phyloP scores from a whole-genome alignment of 2,329 filamentous ascomycete species.

The Nigrospora osmanthi region DNA sequence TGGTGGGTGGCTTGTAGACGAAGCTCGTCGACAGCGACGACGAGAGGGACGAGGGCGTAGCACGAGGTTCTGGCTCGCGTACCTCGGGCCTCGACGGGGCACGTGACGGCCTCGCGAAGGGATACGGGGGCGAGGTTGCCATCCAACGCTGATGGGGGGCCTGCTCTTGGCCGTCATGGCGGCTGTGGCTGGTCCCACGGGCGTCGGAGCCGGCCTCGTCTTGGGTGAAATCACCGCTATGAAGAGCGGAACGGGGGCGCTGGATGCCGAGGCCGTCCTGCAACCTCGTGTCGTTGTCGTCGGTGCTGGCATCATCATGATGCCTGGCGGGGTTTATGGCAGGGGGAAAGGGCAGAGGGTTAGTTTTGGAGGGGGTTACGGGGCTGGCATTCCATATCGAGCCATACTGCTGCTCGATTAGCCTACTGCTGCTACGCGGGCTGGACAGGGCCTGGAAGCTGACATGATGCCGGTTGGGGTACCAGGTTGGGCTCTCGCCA shows the following conservation, averaged over 20 bases:
- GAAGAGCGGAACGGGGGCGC: constrained; percentile 70
- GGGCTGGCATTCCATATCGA: constrained; percentile 22
- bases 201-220: constrained; percentile 20
- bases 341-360: constrained; percentile 34
- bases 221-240: constrained; percentile 59
- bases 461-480: constrained; percentile 54
- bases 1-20: constrained; percentile 80
- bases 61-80: constrained; percentile 18
- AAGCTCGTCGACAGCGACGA: constrained; percentile 75
- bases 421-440: constrained; percentile 1
- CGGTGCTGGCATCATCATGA: too few relatives aligned
- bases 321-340: constrained; percentile 13
- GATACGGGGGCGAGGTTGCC: constrained; percentile 48
- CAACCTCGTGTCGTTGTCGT: constrained; percentile 31
- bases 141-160: constrained; percentile 32
- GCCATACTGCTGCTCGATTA: constrained; percentile 19
- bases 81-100: constrained; percentile 24
- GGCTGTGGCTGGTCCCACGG: constrained; percentile 11
- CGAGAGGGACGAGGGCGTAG: constrained; percentile 53
- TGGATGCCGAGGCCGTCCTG: constrained; percentile 61
- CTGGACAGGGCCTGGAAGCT: background rate
- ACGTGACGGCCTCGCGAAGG: constrained; percentile 26
- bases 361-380: too few relatives aligned
- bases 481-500: constrained; percentile 69
- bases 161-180: constrained; percentile 7